Base-by-base conservation (phyloP, 345 rosid species). In the Salix caprea region DNA sequence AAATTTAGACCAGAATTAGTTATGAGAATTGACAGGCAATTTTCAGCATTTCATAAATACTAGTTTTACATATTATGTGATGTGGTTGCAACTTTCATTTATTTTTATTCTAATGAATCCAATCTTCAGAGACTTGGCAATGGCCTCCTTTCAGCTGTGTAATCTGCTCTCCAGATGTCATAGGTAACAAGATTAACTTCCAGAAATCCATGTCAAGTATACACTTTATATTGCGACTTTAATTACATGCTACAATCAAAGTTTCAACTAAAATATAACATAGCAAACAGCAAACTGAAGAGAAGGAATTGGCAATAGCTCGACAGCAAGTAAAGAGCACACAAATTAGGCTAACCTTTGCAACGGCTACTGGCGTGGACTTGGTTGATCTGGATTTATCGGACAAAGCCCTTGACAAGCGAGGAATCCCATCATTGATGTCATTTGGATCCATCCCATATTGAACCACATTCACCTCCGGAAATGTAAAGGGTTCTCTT, bases 321-420 rank as follows among this genome's bases (percentile, higher is more conserved):
- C 14, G 13, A 39, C 16, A 64, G 16, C 7, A 4, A 16, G 34
- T 26, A 64, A 28, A 32, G 10, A 52, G 54, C 8, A 69, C 7
- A 50, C 10, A 46, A 30, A 24, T 75, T 10, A 74, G 15, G 18
- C 73, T 82, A 72, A 96, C 99, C 95, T 90, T 96, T 32, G 93
- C 91, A 64, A 85, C 97, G 77, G 98, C 89, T 75, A 85, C 94
- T 72, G 89, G 97, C 82, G 90, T 93, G 77, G 98, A 87, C 84
- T 84, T 88, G 37, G 89, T 86, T 76, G 98, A 89, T 82, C 98
- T 85, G 72, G 94, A 90, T 80, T 90, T 91, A 76, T 89, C 77
- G 5, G 99, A 95, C 2, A 79, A 79, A 54, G 65, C 82, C 88
- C 97, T 86, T 4, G 99, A 70, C 79, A 96, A 81, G 2, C 77